Percentiles rank a stretch among this genome's conserved stretches.
Evolutionary conservation across 1,284 basidiomycete species (phyloP).

Genomic region (Pseudozyma pruni): DNA sequence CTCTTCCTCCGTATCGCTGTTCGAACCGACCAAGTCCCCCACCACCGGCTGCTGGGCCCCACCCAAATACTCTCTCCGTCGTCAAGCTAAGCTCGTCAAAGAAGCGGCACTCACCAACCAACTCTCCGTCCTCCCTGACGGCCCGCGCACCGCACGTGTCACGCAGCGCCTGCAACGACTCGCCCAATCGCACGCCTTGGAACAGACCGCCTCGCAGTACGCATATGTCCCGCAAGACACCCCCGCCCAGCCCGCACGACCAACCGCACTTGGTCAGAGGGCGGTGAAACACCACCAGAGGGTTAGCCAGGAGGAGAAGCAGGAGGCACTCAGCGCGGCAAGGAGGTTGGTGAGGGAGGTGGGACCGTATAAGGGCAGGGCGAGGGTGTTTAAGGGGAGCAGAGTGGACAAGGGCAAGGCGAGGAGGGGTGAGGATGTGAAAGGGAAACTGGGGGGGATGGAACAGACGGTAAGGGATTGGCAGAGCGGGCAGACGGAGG

Average conservation of each 20-base stretch:
- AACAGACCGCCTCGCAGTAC: conserved; percentile 18
- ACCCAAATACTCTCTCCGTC: conserved; percentile 47
- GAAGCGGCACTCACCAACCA: conserved; percentile 26
- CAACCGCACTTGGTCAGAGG: conserved; percentile 3
- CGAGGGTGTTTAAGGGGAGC: conserved; percentile 54
- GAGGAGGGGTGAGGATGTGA: conserved; percentile 20
- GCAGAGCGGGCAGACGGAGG: conserved; percentile 33
- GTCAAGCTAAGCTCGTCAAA: conserved; percentile 49
- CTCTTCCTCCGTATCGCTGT: conserved; percentile 19
- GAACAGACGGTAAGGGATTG: conserved; percentile 43
- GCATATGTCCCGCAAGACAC: conserved; percentile 13
- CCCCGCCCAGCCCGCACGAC: not conserved
- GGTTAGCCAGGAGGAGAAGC: conserved; percentile 7
- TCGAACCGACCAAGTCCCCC: conserved; percentile 22
- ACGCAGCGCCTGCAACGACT: conserved; percentile 25
- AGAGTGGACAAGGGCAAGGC: conserved; percentile 40
- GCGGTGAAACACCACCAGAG: conserved; percentile 20
- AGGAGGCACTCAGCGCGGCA: conserved; percentile 31
- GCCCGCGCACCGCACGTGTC: conserved; percentile 27
- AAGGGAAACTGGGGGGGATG: conserved; percentile 39
- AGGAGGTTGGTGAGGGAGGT: conserved; percentile 13
- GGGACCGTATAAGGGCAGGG: conserved; percentile 53
- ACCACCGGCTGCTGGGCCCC: conserved; percentile 50
- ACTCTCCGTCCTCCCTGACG: conserved; percentile 22
- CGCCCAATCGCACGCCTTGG: conserved; percentile 20